Base-by-base conservation (phyloP, 2,329 filamentous ascomycete species). In the Beauveria pseudobassiana region DNA sequence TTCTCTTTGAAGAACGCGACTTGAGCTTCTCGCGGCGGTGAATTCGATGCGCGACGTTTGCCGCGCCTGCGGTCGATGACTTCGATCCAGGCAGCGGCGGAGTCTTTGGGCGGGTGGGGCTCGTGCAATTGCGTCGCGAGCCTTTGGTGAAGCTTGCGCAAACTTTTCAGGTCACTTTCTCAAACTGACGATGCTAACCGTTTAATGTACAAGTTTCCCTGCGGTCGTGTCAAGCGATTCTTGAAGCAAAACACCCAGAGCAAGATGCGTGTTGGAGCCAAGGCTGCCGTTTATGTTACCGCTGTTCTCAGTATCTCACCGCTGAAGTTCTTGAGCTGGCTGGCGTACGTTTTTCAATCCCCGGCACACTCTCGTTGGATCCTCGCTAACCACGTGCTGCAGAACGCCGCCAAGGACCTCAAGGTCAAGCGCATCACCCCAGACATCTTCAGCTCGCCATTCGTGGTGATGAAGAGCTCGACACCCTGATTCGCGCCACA, bases 201-300 rank as follows among this genome's bases (percentile, higher is more conserved):
- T 50, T 42, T 3, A 18, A 46, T 54, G 38, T 61, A 67, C 63
- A 99, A 99, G 95, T 99, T 99, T 77, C 95, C 95, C 65, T 99
- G 95, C 76, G 95, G 95, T 80, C 95, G 95, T 88, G 95, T 99
- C 79, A 99, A 99, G 89, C 93, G 95, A 81, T 98, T 98, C 82
- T 84, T 99, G 75, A 97, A 98, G 86, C 92, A 91, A 78, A 97
- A 97, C 81, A 98, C 95, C 55, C 95, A 98, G 76, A 96, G 97
- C 81, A 98, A 98, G 84, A 98, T 97, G 91, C 93, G 95, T 78
- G 96, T 99, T 68, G 95, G 95, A 71, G 95, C 93, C 73, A 98
- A 98, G 83, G 95, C 95, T 67, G 93, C 95, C 68, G 95, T 99
- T 71, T 99, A 99, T 75, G 91, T 98, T 65, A 98, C 95, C 55